Conservation (phyloP, 768 basidiomycete species). For the Rhizopogon sp. region DNA sequence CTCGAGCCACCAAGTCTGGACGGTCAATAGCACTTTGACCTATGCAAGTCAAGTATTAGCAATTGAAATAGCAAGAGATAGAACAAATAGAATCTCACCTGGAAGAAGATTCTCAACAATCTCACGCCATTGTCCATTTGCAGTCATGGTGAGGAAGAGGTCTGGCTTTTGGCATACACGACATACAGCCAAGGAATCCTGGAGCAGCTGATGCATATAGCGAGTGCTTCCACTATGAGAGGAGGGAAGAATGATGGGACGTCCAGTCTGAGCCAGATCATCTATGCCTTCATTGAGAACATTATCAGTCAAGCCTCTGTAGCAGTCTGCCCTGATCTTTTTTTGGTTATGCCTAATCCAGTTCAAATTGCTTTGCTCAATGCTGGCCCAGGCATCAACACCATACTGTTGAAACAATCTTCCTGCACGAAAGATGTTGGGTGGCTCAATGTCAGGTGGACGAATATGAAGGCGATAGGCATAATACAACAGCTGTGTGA, state of each 20-base stretch:
- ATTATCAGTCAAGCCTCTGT: conserved; percentile 31
- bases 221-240: conserved; percentile 36
- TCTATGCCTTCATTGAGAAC: conserved; percentile 18
- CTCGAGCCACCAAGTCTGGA: conserved; percentile 41
- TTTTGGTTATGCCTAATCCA: conserved; percentile 32
- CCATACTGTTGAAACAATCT: conserved; percentile 35
- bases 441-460: conserved; percentile 9
- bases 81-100: conserved; percentile 9
- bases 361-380: conserved; percentile 34
- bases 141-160: conserved; percentile 49
- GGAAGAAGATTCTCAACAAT: conserved; percentile 31
- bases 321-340: conserved; percentile 28
- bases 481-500: conserved; percentile 26
- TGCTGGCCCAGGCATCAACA: conserved; percentile 39
- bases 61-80: no score
- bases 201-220: conserved; percentile 38
- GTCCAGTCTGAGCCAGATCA: conserved; percentile 27
- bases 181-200: conserved; percentile 44
- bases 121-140: conserved; percentile 48
- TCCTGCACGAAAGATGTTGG: conserved; percentile 29
- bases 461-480: conserved; percentile 29
- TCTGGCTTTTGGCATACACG: conserved; percentile 32
- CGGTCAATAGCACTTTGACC: conserved; percentile 34
- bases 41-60: no score
- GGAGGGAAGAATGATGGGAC: conserved; percentile 34